Base-by-base conservation (phyloP, 2,329 filamentous ascomycete species). In the Ophiostoma sp. region DNA sequence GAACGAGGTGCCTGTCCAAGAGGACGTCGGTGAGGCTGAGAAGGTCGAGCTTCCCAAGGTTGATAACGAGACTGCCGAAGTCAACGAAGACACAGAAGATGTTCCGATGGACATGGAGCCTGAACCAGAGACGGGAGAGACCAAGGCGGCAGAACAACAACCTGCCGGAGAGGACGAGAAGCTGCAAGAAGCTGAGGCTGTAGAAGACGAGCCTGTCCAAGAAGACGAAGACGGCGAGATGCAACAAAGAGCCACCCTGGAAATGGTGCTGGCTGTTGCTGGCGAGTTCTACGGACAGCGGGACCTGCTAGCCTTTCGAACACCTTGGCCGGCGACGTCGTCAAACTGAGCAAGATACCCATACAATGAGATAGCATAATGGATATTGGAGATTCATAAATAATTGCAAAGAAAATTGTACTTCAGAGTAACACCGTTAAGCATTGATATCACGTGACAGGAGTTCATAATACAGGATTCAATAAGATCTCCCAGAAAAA, bases 251-350 rank as follows among this genome's bases (percentile, higher is more conserved):
- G 91, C 90, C n/a, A 94, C 94, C 55, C 85, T 98, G 45, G 95
- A 97, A 82, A 97, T 97, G 93, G 93, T 98, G 71, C 85, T 98
- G 77, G 96, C 93, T 0, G 87, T 98, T 48, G 91, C 92, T 66
- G 95, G 94, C 78, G 94, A 97, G 82, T 90, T 93, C 76, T 98
- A 95, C 82, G 94, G 95, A 1, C 95, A 98, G 82, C 87, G 91
- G 76, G 95, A 98, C 81, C 82, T 98, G 75, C 86, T 98, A 68
- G 90, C 92, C 78, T 92, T 91, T 75, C 88, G 94, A 73, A 88
- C 91, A 75, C 87, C 88, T 3, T 90, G 75, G 75, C 75, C 75
- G 17, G 66, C 45, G 4, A 19, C 28, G 7, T 64, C 28, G 69
- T 5, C 52, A 19, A 31, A 11, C 12, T 42, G 50, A 45, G 22